A percentile compares a stretch with the other conserved stretches of the same genome.
Conservation (phyloP, 345 rosid species). For the Jatropha curcas region DNA sequence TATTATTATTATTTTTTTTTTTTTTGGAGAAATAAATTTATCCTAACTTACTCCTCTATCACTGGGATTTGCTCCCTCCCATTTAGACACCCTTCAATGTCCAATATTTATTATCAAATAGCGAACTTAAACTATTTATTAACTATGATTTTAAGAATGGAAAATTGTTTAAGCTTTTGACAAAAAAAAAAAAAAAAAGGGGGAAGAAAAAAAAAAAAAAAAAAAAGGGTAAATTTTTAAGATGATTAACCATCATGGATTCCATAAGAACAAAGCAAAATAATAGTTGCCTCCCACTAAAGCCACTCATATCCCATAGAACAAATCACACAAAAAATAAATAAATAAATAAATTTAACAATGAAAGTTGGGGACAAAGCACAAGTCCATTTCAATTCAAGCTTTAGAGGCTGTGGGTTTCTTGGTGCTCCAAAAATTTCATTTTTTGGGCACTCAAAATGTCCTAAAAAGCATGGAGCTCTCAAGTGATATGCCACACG, state of each 20-base stretch:
- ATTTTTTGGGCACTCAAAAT: conserved; percentile 5
- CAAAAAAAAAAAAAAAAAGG: too few species aligned
- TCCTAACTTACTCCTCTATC: conserved; percentile 1
- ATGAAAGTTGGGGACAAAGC: conserved; percentile 6
- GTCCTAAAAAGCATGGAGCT: conserved; percentile 38
- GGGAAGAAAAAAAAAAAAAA: too few species aligned
- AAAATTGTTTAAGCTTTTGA: too few species aligned
- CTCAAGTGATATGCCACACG: conserved; percentile 45
- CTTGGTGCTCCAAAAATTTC: conserved; percentile 27
- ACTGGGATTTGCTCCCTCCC: neutral
- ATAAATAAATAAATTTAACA: too few species aligned
- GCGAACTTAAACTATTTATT: too few species aligned
- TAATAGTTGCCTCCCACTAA: conserved; percentile 31
- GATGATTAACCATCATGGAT: too few species aligned
- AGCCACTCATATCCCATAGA: neutral
- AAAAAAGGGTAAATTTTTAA: too few species aligned
- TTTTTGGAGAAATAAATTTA: too few species aligned
- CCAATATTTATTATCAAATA: too few species aligned
- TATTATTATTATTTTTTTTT: too few species aligned
- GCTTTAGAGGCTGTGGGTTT: conserved; percentile 9
- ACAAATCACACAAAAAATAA: neutral
- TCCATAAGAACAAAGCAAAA: too few species aligned
- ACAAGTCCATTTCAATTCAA: conserved; percentile 1
- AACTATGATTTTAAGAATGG: too few species aligned
- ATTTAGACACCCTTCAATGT: neutral